Conservation (phyloP, 2,329 filamentous ascomycete species). For the Ophiostoma triangulosporum region DNA sequence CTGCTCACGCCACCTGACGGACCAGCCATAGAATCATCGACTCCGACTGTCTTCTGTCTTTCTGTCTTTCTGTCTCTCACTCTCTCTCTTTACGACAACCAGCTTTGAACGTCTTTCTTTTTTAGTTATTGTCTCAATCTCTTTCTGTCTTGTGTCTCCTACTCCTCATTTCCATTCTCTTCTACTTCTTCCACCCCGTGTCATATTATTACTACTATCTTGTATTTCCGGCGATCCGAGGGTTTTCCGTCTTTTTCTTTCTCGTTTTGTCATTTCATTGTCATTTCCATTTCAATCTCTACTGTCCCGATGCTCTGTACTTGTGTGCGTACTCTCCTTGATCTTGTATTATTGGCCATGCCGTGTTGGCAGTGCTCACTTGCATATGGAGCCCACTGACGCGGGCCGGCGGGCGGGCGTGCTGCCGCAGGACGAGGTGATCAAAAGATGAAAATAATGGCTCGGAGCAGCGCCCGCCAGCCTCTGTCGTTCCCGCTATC, state of each 20-base stretch:
- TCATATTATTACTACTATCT: constrained; percentile 15
- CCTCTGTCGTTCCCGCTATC: too few relatives aligned
- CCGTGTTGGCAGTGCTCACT: too few relatives aligned
- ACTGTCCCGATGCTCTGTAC: neutral
- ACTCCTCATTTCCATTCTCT: neutral
- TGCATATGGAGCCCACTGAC: too few relatives aligned
- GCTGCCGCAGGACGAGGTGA: too few relatives aligned
- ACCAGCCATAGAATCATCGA: neutral
- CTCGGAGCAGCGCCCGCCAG: neutral
- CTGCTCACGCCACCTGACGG: neutral
- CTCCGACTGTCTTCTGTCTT: neutral
- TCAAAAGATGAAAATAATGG: neutral
- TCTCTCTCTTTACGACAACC: constrained; percentile 21
- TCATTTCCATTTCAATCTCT: neutral
- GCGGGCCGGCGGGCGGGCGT: too few relatives aligned
- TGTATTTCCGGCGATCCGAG: constrained; percentile 3
- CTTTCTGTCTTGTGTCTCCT: constrained; percentile 15
- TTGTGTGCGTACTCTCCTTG: constrained; percentile 6
- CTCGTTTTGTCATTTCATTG: neutral
- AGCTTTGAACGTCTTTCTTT: constrained; percentile 17
- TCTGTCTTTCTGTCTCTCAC: constrained; percentile 9
- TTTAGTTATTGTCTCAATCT: constrained; percentile 8
- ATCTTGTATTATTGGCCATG: too few relatives aligned
- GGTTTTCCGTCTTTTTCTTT: neutral
- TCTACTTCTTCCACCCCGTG: constrained; percentile 7